Percentiles rank a stretch among this genome's conserved stretches.
These are phyloP conservation scores for Platismatia glauca DNA, from an alignment of 495 filamentous ascomycete species.

Conservation along the genomic window DNA sequence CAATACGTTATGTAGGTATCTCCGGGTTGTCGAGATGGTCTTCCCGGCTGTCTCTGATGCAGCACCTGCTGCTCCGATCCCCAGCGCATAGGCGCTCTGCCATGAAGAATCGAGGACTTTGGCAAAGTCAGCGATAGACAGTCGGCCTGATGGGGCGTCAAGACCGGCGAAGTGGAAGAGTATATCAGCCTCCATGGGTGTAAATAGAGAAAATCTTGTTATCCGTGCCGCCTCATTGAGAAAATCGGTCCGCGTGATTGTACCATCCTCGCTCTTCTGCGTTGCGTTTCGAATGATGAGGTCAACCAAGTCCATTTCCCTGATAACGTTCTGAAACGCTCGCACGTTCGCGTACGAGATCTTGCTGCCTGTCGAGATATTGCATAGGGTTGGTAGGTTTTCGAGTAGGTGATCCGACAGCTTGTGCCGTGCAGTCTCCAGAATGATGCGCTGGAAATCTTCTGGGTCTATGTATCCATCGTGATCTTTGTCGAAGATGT, in stretches of 20 bases:
- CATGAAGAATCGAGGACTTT: slow-evolving; percentile 93
- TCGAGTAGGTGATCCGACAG: slow-evolving; percentile 93
- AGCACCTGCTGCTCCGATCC: slow-evolving; percentile 32
- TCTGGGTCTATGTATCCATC: slow-evolving; percentile 96
- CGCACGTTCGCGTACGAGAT: slow-evolving; percentile 96
- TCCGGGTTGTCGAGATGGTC: slow-evolving; percentile 37
- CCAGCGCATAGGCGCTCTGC: slow-evolving; percentile 50
- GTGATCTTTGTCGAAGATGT: slow-evolving; percentile 80
- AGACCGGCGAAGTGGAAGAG: slow-evolving; percentile 96
- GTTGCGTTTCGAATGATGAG: slow-evolving; percentile 80
- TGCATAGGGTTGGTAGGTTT: slow-evolving; percentile 88
- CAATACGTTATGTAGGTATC: slow-evolving; percentile 51
- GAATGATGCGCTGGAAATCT: slow-evolving; percentile 92
- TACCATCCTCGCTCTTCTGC: slow-evolving; percentile 74
- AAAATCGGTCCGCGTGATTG: slow-evolving; percentile 89
- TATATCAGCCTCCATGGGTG: slow-evolving; percentile 98
- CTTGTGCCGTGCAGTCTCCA: slow-evolving; percentile 90
- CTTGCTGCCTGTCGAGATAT: slow-evolving; percentile 83
- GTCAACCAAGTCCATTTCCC: slow-evolving; percentile 96
- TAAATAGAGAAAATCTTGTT: slow-evolving; percentile 88
- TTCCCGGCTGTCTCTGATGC: slow-evolving; percentile 41
- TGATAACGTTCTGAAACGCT: slow-evolving; percentile 93
- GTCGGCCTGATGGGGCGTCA: slow-evolving; percentile 74
- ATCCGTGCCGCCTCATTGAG: slow-evolving; percentile 85
- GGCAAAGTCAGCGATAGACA: slow-evolving; percentile 78